Conservation (phyloP, 768 basidiomycete species). For the Dentipellis fragilis region DNA sequence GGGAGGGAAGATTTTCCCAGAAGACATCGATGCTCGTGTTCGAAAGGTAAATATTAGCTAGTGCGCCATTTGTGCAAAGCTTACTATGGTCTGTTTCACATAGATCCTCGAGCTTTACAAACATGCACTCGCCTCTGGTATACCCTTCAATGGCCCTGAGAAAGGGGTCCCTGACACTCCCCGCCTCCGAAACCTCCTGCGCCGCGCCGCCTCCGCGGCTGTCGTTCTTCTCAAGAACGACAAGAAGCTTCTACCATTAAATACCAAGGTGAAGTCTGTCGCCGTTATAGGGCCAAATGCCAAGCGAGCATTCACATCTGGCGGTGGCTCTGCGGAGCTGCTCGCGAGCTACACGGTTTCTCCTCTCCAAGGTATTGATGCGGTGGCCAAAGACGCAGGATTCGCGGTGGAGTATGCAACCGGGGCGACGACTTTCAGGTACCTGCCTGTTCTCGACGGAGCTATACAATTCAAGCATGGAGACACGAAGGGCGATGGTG, state of each 20-base stretch:
- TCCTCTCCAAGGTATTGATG: constrained; percentile 44
- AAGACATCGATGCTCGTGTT: constrained; percentile 29
- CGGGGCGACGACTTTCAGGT: constrained; percentile 34
- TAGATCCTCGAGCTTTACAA: constrained; percentile 42
- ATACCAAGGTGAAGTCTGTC: constrained; percentile 27
- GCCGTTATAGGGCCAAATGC: constrained; percentile 59
- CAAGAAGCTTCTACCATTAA: constrained; percentile 36
- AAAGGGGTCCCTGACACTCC: constrained; percentile 35
- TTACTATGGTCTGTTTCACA: not conserved
- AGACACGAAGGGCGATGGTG: constrained; percentile 19
- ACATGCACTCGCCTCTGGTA: constrained; percentile 37
- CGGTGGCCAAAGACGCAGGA: not conserved
- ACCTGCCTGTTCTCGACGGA: constrained; percentile 40
- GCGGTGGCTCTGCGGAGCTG: constrained; percentile 50
- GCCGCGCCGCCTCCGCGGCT: constrained; percentile 41
- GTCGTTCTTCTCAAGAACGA: constrained; percentile 58
- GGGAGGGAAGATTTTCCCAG: constrained; percentile 31
- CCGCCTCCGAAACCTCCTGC: constrained; percentile 34
- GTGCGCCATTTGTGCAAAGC: not conserved
- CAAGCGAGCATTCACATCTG: constrained; percentile 40
- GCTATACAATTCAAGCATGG: constrained; percentile 21
- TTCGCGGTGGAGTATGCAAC: constrained; percentile 9
- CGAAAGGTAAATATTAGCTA: constrained; percentile 11
- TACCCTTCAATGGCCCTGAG: constrained; percentile 43
- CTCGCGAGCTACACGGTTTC: constrained; percentile 42